phyloP scores from a whole-genome alignment of 345 rosid genomes.

The Aquilaria yunnanensis region DNA sequence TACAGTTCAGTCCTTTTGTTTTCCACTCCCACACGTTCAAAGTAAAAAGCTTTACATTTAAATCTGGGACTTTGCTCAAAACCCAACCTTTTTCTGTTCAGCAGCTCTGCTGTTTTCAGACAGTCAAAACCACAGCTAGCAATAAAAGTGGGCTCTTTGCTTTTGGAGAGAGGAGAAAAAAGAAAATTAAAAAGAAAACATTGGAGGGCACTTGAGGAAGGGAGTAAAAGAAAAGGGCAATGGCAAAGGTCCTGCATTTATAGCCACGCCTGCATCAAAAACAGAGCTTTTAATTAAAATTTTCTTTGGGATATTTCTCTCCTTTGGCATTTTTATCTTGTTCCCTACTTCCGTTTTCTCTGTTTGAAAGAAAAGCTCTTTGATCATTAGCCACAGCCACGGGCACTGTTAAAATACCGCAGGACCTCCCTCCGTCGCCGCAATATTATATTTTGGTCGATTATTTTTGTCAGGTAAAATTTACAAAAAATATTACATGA shows the following conservation, averaged over 20 bases:
- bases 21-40: constrained; percentile 16
- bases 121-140: constrained; percentile 15
- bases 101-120: constrained; percentile 25
- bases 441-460: too few species aligned
- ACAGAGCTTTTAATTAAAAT: constrained; percentile 39
- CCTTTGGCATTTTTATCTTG: too few species aligned
- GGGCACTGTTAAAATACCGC: constrained; percentile 38
- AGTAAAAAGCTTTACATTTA: constrained; percentile 20
- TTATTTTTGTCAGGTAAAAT: too few species aligned
- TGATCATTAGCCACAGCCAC: constrained; percentile 96
- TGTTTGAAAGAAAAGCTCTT: constrained; percentile 35
- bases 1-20: constrained; percentile 32
- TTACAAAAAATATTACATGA: too few species aligned
- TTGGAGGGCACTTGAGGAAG: constrained; percentile 19
- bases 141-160: neutral
- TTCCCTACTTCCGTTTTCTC: too few species aligned
- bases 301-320: too few species aligned
- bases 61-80: constrained; percentile 29
- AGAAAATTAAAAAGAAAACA: constrained; percentile 16
- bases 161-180: constrained; percentile 12
- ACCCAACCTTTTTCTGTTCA: constrained; percentile 19
- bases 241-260: constrained; percentile 58
- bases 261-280: constrained; percentile 99
- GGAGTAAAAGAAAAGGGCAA: constrained; percentile 22
- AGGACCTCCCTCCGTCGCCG: neutral